Evolutionary conservation across 1,284 basidiomycete species (phyloP), one percentile per base, ranked within the genome.

Genomic region (Ganoderma sinense): DNA sequence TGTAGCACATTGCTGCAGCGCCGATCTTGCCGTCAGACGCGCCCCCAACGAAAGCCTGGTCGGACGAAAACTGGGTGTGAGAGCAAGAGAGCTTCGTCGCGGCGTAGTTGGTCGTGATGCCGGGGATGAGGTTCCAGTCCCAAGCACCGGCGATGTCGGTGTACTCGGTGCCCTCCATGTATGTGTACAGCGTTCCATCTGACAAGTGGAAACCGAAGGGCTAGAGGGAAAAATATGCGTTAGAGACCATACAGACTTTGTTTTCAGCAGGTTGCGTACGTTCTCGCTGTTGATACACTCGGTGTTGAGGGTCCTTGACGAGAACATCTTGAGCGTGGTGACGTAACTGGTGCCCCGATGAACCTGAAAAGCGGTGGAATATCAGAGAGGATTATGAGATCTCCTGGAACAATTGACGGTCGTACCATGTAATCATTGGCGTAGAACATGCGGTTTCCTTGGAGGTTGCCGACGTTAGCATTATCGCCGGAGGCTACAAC

Each of bases 91-190:
- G 82, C 4, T 82, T 82, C 8, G 87, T 89, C 6, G 82, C 85
- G 16, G 78, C 84, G 75, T 89, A 92, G 77, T 89, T 88, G 31
- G 86, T 84, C 0, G 91, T 93, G 23, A 82, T 92, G 0, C 91
- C 91, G 4, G 91, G 91, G 56, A 93, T 87, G 18, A 79, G 80
- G 74, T 91, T 87, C 91, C 91, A 93, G 76, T 93, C 90, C 91
- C 90, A 92, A 1, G 87, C 83, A 1, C 87, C 90, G 10, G 85
- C 82, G 29, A 92, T 90, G 75, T 92, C 89, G 76, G 89, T 87
- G 77, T 93, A 93, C 79, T 93, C 91, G 68, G 86, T 81, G 2
- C 91, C 91, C 36, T 82, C 79, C 43, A 89, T 73, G 78, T 92
- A 91, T 7, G 88, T 91, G 78, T 89, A 91, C 7, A 88, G 77